These are phyloP conservation scores for Neckera pumila DNA, from an alignment of 225 moss, liverwort and hornwort species.

Conservation along the genomic window DNA sequence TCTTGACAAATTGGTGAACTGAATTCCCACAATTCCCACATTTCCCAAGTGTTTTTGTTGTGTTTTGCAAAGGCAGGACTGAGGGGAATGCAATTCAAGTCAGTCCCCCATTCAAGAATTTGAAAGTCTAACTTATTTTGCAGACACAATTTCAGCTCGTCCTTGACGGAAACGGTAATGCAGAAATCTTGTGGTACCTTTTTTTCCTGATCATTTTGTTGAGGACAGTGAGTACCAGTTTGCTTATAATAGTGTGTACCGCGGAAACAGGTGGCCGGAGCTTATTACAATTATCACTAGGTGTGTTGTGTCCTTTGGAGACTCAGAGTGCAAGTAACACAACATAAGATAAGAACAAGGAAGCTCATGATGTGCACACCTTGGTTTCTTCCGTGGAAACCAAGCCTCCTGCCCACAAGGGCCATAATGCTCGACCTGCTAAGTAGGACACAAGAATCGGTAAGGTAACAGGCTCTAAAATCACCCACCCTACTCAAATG, in stretches of 20 bases:
- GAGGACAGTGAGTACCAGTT: background rate
- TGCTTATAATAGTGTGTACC: background rate
- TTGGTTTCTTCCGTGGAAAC: conserved; percentile 17
- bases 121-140: background rate
- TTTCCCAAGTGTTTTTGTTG: too few species aligned
- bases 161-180: background rate
- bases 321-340: background rate
- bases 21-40: too few species aligned
- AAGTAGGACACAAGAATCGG: background rate
- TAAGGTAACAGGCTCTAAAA: too few species aligned
- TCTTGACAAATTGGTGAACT: too few species aligned
- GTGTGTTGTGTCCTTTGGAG: conserved; percentile 25
- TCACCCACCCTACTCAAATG: too few species aligned
- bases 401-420: background rate
- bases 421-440: background rate
- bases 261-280: background rate
- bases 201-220: background rate
- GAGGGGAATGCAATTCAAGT: background rate
- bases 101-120: background rate
- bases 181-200: background rate
- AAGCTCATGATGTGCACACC: conserved; percentile 10
- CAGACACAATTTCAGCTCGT: background rate
- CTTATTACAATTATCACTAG: background rate
- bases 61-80: too few species aligned
- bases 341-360: background rate